These are phyloP conservation scores for Saksenaea oblongispora DNA, from an alignment of 371 early-diverging fungal species.

Conservation along the genomic window DNA sequence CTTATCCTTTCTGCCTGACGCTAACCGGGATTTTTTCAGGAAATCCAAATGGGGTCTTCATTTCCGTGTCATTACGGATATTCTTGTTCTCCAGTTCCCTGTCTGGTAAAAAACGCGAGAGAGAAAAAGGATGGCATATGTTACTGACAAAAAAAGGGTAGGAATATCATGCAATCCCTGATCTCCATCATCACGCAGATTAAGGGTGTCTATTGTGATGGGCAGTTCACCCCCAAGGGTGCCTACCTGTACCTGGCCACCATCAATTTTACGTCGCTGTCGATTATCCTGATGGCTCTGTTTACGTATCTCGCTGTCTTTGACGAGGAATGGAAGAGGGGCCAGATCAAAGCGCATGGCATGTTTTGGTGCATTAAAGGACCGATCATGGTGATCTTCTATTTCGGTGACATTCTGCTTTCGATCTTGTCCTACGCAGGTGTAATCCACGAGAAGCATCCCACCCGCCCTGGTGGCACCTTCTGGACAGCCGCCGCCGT, in stretches of 20 bases:
- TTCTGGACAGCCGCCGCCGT: constrained; percentile 22
- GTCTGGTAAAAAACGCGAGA: constrained; percentile 9
- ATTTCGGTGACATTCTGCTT: constrained; percentile 16
- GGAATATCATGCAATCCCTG: constrained; percentile 18
- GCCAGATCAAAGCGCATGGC: constrained; percentile 12
- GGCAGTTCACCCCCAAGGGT: constrained; percentile 15
- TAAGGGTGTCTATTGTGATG: constrained; percentile 19
- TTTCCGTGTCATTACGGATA: constrained; percentile 21
- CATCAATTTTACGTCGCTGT: constrained; percentile 17
- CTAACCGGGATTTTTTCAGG: not conserved
- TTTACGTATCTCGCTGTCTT: constrained; percentile 21
- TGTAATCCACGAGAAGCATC: constrained; percentile 11
- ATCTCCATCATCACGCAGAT: constrained; percentile 21
- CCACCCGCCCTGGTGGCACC: constrained; percentile 13
- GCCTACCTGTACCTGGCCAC: constrained; percentile 16
- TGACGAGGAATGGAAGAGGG: constrained; percentile 19
- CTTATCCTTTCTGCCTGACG: not conserved
- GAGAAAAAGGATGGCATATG: too few species aligned
- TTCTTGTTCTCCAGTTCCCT: constrained; percentile 19
- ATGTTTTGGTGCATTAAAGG: constrained; percentile 30
- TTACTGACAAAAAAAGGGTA: constrained; percentile 6
- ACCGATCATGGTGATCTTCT: constrained; percentile 24
- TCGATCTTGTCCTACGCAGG: constrained; percentile 9
- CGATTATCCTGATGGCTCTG: constrained; percentile 20
- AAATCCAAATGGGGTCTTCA: constrained; percentile 27